Evolutionary conservation across 331 rosid genomes (phyloP).

Genomic region (Acacia pycnantha): DNA sequence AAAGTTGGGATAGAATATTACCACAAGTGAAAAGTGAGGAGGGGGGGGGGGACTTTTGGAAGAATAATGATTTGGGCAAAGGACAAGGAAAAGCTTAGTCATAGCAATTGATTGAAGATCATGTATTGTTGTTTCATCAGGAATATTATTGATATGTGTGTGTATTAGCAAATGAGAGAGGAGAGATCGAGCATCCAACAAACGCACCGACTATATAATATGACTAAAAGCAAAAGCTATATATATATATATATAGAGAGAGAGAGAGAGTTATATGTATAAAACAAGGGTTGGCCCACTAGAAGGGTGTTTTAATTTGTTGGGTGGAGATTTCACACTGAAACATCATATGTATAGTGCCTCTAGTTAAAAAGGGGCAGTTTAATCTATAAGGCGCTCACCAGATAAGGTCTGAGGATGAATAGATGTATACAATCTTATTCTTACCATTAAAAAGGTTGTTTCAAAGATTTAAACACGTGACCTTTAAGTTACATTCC

Average conservation of each 20-base stretch:
- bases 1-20: slow-evolving; percentile 27
- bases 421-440: too few species aligned
- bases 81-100: slow-evolving; percentile 52
- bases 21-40: neutral
- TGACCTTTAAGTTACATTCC: rapidly evolving
- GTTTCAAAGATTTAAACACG: too few species aligned
- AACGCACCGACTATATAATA: slow-evolving; percentile 52
- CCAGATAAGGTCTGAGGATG: too few species aligned
- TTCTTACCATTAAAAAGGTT: rapidly evolving
- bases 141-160: neutral
- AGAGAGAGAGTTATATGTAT: neutral
- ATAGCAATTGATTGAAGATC: slow-evolving; percentile 1
- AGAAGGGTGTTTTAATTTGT: slow-evolving; percentile 40
- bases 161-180: neutral
- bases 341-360: too few species aligned
- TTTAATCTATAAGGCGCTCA: too few species aligned
- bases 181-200: slow-evolving; percentile 24
- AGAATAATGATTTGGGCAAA: slow-evolving; percentile 30
- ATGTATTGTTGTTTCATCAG: slow-evolving; percentile 16
- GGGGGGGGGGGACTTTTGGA: neutral
- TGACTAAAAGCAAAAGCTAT: slow-evolving; percentile 28
- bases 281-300: slow-evolving; percentile 50
- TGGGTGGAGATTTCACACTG: slow-evolving; percentile 43
- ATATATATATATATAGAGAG: neutral
- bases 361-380: too few species aligned